Conservation (phyloP, 2,329 filamentous ascomycete species). For the Monosporascus sp. region DNA sequence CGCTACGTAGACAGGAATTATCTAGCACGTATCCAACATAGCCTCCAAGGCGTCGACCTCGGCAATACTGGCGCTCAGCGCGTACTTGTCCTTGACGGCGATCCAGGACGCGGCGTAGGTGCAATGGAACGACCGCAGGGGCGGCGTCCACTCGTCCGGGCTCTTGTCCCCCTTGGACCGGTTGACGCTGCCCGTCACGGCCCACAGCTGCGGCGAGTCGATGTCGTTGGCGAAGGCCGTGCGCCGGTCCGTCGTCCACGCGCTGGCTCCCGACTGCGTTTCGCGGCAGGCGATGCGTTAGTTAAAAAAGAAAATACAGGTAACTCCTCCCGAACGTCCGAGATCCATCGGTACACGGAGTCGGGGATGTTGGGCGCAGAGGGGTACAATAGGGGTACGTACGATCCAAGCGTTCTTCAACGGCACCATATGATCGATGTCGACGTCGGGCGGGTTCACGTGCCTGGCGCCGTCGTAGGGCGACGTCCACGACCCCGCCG, state of each 20-base stretch:
- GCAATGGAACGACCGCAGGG: constrained; percentile 65
- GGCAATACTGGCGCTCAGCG: constrained; percentile 60
- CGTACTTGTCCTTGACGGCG: constrained; percentile 69
- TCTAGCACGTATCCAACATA: constrained; percentile 61
- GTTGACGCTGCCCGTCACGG: constrained; percentile 75
- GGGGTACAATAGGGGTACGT: constrained; percentile 16
- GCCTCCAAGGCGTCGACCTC: constrained; percentile 64
- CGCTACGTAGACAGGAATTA: background rate
- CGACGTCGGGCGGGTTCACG: constrained; percentile 62
- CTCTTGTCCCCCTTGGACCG: constrained; percentile 65
- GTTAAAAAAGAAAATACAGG: background rate
- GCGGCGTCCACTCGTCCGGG: constrained; percentile 73
- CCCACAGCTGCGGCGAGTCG: constrained; percentile 67
- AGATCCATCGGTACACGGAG: no score
- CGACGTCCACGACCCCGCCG: constrained; percentile 62
- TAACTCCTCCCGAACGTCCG: no score
- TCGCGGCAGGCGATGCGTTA: background rate
- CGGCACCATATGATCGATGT: constrained; percentile 82
- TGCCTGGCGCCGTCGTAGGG: constrained; percentile 71
- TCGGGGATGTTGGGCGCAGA: background rate
- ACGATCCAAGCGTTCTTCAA: constrained; percentile 75
- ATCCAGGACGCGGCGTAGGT: constrained; percentile 74
- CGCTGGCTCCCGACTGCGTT: constrained; percentile 59
- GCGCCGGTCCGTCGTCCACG: constrained; percentile 65
- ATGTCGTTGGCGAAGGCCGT: constrained; percentile 73